phyloP scores from a whole-genome alignment of 2,329 filamentous ascomycete species.

The Cadophora gregata region DNA sequence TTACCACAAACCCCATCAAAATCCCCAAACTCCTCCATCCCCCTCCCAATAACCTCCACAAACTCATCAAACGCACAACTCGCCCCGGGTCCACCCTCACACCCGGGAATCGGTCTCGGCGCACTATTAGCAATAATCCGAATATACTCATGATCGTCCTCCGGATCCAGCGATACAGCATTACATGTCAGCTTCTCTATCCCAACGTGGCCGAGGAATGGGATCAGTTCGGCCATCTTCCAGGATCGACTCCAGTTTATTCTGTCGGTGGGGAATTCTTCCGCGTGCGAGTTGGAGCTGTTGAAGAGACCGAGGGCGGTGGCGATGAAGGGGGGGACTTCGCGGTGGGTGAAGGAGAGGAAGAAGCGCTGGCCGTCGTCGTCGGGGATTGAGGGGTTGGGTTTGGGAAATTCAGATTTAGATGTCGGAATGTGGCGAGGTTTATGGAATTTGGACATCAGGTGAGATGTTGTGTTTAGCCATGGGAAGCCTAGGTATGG shows the following conservation, averaged over 20 bases:
- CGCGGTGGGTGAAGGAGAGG: slow-evolving; percentile 72
- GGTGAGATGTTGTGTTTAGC: slow-evolving; percentile 64
- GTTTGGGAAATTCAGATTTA: background rate
- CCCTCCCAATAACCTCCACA: slow-evolving; percentile 48
- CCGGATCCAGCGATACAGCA: slow-evolving; percentile 57
- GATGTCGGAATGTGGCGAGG: slow-evolving; percentile 22
- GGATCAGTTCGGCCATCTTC: slow-evolving; percentile 66
- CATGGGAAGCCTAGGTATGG: slow-evolving; percentile 69
- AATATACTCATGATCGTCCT: slow-evolving; percentile 56
- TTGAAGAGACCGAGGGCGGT: slow-evolving; percentile 75
- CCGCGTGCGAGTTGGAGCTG: slow-evolving; percentile 65
- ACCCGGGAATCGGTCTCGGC: slow-evolving; percentile 55
- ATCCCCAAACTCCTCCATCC: slow-evolving; percentile 46
- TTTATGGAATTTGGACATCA: slow-evolving; percentile 48
- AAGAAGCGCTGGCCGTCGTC: slow-evolving; percentile 61
- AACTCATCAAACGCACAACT: slow-evolving; percentile 55
- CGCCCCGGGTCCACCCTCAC: slow-evolving; percentile 56
- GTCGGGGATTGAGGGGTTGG: slow-evolving; percentile 27
- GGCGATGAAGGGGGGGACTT: slow-evolving; percentile 69
- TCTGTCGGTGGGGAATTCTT: slow-evolving; percentile 66
- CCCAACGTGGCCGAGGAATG: slow-evolving; percentile 70
- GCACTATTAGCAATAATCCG: slow-evolving; percentile 57
- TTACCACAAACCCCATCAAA: slow-evolving; percentile 42
- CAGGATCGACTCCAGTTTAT: slow-evolving; percentile 69
- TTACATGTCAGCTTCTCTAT: slow-evolving; percentile 68